Conservation (phyloP, 2,329 filamentous ascomycete species). For the Simplicillium sp. region DNA sequence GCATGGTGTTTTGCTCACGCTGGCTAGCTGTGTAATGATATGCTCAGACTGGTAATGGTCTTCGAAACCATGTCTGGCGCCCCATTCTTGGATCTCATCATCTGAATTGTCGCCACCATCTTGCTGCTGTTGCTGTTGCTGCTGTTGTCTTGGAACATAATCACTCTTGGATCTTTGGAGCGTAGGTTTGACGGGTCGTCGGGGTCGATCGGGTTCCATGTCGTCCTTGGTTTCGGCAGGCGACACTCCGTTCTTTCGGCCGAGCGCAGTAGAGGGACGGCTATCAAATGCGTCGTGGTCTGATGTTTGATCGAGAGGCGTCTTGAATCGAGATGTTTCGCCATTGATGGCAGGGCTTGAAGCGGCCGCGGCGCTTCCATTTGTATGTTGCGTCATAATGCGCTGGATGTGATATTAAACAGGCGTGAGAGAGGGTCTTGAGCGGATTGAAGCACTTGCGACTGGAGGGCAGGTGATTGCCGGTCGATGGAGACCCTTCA, state of each 20-base stretch:
- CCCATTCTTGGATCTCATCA: conserved; percentile 42
- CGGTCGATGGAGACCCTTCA: no score
- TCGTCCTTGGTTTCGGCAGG: conserved; percentile 18
- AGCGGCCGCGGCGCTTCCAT: neutral
- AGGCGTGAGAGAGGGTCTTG: no score
- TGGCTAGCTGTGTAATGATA: conserved; percentile 75
- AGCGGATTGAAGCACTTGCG: no score
- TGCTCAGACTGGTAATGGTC: conserved; percentile 87
- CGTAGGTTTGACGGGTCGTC: conserved; percentile 36
- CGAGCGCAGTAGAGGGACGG: conserved; percentile 37
- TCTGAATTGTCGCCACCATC: conserved; percentile 30
- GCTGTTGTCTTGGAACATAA: conserved; percentile 30
- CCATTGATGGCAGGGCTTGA: neutral
- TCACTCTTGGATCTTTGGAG: conserved; percentile 50
- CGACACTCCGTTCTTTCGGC: conserved; percentile 25
- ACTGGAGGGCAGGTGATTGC: no score
- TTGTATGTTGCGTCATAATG: neutral
- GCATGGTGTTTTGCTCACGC: conserved; percentile 40
- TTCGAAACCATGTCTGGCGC: conserved; percentile 78
- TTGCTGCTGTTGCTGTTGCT: conserved; percentile 6
- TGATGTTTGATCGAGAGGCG: neutral
- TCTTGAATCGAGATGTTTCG: neutral
- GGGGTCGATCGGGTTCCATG: conserved; percentile 22
- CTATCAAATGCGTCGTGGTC: conserved; percentile 14
- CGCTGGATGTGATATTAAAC: no score